Evolutionary conservation across 2,329 filamentous ascomycete species (phyloP).

Genomic region (Beauveria pseudobassiana): DNA sequence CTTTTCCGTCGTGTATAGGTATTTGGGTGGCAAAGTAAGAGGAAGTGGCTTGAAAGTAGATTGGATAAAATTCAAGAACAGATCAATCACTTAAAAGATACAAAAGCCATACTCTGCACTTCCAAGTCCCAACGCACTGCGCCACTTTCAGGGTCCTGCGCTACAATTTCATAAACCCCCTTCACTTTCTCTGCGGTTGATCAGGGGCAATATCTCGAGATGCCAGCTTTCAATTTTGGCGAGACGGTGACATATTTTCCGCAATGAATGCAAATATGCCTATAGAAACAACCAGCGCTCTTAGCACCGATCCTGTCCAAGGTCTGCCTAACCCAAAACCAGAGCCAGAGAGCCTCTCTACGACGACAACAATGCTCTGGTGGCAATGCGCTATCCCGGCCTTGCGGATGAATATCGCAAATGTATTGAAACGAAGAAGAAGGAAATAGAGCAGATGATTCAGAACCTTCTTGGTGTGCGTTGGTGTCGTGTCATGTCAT

Average conservation of each 20-base stretch:
- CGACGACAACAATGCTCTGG: background rate
- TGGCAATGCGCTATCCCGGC: background rate
- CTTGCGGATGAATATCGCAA: background rate
- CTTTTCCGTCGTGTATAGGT: constrained; percentile 76
- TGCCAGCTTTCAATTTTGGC: background rate
- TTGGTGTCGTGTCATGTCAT: background rate
- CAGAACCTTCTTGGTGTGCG: background rate
- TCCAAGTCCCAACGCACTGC: too few species aligned
- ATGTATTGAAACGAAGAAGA: background rate
- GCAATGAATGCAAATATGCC: background rate
- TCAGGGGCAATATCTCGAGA: background rate
- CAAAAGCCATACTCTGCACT: too few species aligned
- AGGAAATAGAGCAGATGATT: background rate
- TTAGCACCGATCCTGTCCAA: background rate
- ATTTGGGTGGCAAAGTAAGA: constrained; percentile 47
- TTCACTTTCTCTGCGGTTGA: too few species aligned
- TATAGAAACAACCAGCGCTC: background rate
- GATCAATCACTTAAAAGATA: too few species aligned
- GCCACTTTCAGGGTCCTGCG: too few species aligned
- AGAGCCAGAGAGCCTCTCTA: background rate
- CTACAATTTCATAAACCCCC: too few species aligned
- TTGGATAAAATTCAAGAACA: too few species aligned
- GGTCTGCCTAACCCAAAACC: background rate
- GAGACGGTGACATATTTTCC: background rate
- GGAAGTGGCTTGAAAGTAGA: background rate